Conservation (phyloP, 2,329 filamentous ascomycete genomes). For the Aspergillus unguis region DNA sequence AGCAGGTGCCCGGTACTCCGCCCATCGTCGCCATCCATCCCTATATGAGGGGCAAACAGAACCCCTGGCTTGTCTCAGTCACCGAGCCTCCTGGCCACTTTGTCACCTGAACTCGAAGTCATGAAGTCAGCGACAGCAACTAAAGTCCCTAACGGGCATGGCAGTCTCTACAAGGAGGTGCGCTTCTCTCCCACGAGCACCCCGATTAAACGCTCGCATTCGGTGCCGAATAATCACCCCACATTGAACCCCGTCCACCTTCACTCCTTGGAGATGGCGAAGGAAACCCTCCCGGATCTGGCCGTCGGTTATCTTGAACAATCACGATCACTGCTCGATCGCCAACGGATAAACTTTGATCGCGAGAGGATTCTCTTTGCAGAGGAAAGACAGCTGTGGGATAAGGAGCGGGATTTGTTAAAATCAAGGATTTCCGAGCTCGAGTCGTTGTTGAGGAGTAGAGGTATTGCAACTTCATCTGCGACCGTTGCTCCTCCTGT, state of each 20-base stretch:
- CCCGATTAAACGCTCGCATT: constrained; percentile 37
- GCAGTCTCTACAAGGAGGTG: constrained; percentile 40
- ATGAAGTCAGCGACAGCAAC: constrained; percentile 26
- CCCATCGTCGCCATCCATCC: constrained; percentile 2
- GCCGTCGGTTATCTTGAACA: constrained; percentile 41
- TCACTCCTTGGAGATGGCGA: constrained; percentile 18
- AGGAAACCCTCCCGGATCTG: constrained; percentile 25
- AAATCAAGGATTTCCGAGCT: constrained; percentile 42
- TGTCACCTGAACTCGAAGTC: constrained; percentile 4
- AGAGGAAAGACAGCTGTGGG: constrained; percentile 45
- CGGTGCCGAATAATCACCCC: constrained; percentile 37
- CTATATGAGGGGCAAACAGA: constrained; percentile 16
- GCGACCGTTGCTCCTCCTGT: constrained; percentile 10
- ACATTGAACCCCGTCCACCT: constrained; percentile 27
- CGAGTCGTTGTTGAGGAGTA: constrained; percentile 32
- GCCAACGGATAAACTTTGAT: constrained; percentile 38
- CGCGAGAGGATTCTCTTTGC: constrained; percentile 41
- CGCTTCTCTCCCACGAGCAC: constrained; percentile 41
- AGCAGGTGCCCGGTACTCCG: background rate
- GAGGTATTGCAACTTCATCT: constrained; percentile 13
- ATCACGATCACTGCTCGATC: constrained; percentile 38
- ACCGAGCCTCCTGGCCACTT: constrained; percentile 9
- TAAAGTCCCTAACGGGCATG: constrained; percentile 32
- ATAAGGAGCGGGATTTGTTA: constrained; percentile 42
- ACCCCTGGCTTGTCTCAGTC: constrained; percentile 9